These are phyloP conservation scores for Solanum aculeatissimum DNA, from an alignment of 305 asterid genomes.

Conservation along the genomic window DNA sequence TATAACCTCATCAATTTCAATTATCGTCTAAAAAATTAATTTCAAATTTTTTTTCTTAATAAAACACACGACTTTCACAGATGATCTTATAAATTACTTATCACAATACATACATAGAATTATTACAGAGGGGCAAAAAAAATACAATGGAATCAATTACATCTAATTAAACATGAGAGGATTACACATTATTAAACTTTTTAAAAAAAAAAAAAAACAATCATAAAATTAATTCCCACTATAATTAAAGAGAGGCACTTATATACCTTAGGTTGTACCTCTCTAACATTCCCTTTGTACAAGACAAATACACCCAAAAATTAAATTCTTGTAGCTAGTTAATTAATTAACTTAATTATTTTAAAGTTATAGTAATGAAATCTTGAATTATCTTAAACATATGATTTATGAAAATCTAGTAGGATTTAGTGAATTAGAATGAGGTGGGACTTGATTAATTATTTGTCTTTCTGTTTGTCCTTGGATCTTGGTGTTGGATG, in stretches of 20 bases:
- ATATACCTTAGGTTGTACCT: neutral
- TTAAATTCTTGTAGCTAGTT: neutral
- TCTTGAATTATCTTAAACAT: neutral
- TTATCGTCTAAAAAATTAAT: neutral
- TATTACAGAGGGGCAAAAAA: neutral
- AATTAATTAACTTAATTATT: neutral
- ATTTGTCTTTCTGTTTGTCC: slow-evolving; percentile 26
- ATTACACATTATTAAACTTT: neutral
- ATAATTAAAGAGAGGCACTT: neutral
- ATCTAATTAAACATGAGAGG: neutral
- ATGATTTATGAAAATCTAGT: neutral
- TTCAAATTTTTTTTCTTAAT: neutral
- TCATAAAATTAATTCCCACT: neutral
- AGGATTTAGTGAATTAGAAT: neutral
- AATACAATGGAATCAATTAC: neutral
- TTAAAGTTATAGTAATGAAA: neutral
- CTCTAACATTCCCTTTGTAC: neutral
- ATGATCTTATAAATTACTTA: neutral
- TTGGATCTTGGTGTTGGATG: slow-evolving; percentile 20
- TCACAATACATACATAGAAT: neutral
- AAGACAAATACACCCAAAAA: neutral
- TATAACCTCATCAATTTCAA: neutral
- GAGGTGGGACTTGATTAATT: slow-evolving; percentile 11
- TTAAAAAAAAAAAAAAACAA: neutral
- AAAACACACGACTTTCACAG: neutral